Evolutionary conservation across 2,329 filamentous ascomycete genomes (phyloP).

Genomic region (Paraphaeosphaeria minitans): DNA sequence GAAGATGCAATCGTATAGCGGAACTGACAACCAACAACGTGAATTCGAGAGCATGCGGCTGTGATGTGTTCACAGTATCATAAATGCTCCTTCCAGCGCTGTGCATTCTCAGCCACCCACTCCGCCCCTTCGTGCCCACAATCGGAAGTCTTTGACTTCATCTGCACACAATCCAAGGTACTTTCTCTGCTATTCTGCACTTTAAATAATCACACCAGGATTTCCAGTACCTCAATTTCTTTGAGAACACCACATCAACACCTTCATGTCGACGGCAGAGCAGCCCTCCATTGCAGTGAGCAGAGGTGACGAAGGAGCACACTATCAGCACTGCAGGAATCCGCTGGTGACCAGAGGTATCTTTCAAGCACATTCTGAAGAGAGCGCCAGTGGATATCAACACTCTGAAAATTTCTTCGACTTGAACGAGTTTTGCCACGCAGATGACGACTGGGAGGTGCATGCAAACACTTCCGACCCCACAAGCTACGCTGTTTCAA

Average conservation of each 20-base stretch:
- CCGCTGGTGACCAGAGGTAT: neutral
- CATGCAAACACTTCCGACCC: constrained; percentile 2
- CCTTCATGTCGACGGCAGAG: constrained; percentile 2
- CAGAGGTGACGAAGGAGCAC: neutral
- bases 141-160: neutral
- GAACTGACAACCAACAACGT: neutral
- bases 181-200: neutral
- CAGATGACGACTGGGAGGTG: neutral
- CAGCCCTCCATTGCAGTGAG: neutral
- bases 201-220: neutral
- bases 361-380: neutral
- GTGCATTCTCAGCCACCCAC: neutral
- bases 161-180: constrained; percentile 1
- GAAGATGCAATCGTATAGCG: constrained; percentile 12
- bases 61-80: constrained; percentile 13
- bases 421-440: constrained; percentile 1
- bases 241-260: neutral
- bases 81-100: neutral
- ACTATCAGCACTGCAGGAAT: neutral
- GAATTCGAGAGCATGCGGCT: constrained; percentile 5
- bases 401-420: neutral
- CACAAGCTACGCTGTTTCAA: constrained; percentile 21
- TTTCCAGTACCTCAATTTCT: neutral
- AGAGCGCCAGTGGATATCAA: neutral
- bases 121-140: neutral